Conservation (phyloP, 805 yeast species). For the Ogataea chonburiensis region DNA sequence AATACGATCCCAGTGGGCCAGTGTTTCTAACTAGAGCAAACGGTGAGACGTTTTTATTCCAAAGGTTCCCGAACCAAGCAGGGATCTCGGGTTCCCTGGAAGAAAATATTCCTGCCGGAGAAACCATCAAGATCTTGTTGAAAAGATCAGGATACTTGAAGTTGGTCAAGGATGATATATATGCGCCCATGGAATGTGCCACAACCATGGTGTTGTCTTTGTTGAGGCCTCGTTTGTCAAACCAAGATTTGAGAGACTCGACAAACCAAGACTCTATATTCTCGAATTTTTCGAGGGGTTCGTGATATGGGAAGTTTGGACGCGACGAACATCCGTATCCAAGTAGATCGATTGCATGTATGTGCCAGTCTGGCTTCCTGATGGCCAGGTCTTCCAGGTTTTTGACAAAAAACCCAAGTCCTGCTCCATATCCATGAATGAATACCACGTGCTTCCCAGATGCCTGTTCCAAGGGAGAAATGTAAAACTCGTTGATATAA, state of each 20-base stretch:
- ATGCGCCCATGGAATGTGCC: slow-evolving; percentile 95
- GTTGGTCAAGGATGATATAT: slow-evolving; percentile 68
- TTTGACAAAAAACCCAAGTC: slow-evolving; percentile 75
- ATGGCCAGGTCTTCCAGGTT: slow-evolving; percentile 49
- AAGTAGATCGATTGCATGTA: slow-evolving; percentile 83
- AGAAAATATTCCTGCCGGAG: slow-evolving; percentile 83
- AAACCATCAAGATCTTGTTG: slow-evolving; percentile 67
- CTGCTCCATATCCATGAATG: slow-evolving; percentile 93
- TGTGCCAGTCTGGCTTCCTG: slow-evolving; percentile 52
- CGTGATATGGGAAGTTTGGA: slow-evolving; percentile 55
- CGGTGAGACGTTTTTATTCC: slow-evolving; percentile 82
- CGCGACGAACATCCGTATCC: slow-evolving; percentile 92
- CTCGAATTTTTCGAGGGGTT: slow-evolving; percentile 38
- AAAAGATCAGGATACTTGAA: slow-evolving; percentile 60
- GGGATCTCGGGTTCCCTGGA: slow-evolving; percentile 56
- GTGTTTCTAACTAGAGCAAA: slow-evolving; percentile 73
- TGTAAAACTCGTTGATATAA: slow-evolving; percentile 73
- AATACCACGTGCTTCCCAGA: slow-evolving; percentile 57
- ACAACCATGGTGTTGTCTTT: slow-evolving; percentile 52
- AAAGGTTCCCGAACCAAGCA: slow-evolving; percentile 70
- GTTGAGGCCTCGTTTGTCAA: slow-evolving; percentile 38
- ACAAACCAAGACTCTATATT: slow-evolving; percentile 63
- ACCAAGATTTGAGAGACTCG: slow-evolving; percentile 66
- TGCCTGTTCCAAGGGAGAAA: slow-evolving; percentile 39
- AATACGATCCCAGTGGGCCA: slow-evolving; percentile 79